These are phyloP conservation scores for Monilinia laxa DNA, from an alignment of 2,329 filamentous ascomycete species.

Conservation along the genomic window DNA sequence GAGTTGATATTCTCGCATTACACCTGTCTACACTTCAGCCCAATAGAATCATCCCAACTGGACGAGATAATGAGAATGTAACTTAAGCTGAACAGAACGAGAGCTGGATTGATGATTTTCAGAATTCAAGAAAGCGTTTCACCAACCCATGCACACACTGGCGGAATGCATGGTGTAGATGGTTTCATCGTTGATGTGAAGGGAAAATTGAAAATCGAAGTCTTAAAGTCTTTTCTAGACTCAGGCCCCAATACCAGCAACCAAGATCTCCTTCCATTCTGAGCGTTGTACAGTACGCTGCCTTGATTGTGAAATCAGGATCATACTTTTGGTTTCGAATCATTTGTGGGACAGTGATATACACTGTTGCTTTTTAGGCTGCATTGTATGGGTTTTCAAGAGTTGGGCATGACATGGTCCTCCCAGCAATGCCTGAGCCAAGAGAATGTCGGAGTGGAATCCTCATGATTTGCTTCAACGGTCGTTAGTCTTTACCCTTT, in stretches of 20 bases:
- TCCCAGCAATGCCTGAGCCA: background rate
- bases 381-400: background rate
- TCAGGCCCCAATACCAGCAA: background rate
- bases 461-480: constrained; percentile 1
- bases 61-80: no score
- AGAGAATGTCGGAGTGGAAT: background rate
- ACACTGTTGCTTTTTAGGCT: background rate
- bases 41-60: no score
- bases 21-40: no score
- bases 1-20: no score
- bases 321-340: background rate
- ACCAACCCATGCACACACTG: no score
- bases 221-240: background rate
- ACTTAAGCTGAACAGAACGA: no score
- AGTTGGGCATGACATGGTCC: background rate
- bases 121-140: no score
- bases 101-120: no score
- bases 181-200: background rate
- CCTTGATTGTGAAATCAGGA: background rate
- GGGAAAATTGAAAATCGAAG: background rate
- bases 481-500: background rate
- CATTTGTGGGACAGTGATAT: background rate
- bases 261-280: background rate
- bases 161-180: constrained; percentile 1
- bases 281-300: background rate